phyloP scores from a whole-genome alignment of 306 rosid species.

The Lagenaria siceraria region DNA sequence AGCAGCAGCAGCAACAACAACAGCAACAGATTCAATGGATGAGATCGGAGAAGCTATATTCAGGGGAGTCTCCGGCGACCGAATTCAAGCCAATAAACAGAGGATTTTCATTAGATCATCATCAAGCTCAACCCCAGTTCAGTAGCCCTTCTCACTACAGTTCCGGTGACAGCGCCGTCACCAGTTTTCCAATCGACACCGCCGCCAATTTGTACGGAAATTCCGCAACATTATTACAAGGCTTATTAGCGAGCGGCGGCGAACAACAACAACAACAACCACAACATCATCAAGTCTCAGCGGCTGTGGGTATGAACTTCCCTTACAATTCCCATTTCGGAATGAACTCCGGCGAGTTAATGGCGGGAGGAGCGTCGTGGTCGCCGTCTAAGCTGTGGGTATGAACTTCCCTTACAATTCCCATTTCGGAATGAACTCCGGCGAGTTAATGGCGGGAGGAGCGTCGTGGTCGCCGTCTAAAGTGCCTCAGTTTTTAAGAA shows the following conservation, averaged over 20 bases:
- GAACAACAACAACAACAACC: constrained; percentile 32
- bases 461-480: constrained; percentile 39
- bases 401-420: constrained; percentile 29
- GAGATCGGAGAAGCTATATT: constrained; percentile 34
- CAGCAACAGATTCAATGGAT: constrained; percentile 58
- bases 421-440: constrained; percentile 42
- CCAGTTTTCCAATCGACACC: constrained; percentile 44
- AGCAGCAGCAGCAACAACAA: constrained; percentile 8
- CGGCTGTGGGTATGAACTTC: constrained; percentile 15
- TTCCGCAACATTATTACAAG: constrained; percentile 58
- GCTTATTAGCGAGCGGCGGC: constrained; percentile 23
- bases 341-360: constrained; percentile 35
- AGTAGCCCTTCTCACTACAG: constrained; percentile 76
- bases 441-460: constrained; percentile 32
- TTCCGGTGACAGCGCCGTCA: constrained; percentile 61
- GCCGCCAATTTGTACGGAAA: constrained; percentile 37
- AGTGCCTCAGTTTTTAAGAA: constrained; percentile 65
- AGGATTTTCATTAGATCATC: constrained; percentile 61
- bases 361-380: constrained; percentile 34
- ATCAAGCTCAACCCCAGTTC: constrained; percentile 32
- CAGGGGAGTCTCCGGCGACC: constrained; percentile 30
- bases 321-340: constrained; percentile 39
- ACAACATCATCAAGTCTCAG: neutral
- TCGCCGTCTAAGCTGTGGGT: constrained; percentile 41
- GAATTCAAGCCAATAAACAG: constrained; percentile 43